Evolutionary conservation across 495 filamentous ascomycete genomes (phyloP).

Genomic region (Penicillium ochrochloron): DNA sequence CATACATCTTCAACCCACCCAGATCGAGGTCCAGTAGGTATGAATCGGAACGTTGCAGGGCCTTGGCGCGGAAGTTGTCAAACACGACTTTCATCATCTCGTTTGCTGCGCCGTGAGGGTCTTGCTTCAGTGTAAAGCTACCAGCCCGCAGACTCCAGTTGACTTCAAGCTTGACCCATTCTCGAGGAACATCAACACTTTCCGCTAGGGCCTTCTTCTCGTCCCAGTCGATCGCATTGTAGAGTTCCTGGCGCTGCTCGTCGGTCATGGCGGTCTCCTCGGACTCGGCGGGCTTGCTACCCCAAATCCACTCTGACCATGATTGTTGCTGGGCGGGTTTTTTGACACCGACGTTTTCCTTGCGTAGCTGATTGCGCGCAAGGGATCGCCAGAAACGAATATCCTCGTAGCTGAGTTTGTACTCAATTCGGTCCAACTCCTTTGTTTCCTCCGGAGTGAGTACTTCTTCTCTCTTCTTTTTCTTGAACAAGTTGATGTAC

Average conservation of each 20-base stretch:
- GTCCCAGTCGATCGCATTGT: constrained; percentile 97
- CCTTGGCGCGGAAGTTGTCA: constrained; percentile 87
- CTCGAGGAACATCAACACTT: constrained; percentile 83
- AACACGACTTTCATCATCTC: constrained; percentile 91
- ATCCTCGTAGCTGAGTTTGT: constrained; percentile 92
- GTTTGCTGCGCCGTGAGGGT: constrained; percentile 75
- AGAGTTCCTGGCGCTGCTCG: constrained; percentile 93
- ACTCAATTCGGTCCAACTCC: constrained; percentile 76
- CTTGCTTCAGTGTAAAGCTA: constrained; percentile 88
- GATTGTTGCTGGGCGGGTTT: constrained; percentile 68
- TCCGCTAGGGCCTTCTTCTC: constrained; percentile 90
- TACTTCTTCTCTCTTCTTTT: constrained; percentile 78
- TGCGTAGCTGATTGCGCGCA: constrained; percentile 90
- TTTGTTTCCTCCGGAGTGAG: constrained; percentile 69
- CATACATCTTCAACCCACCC: constrained; percentile 90
- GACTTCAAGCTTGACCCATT: constrained; percentile 89
- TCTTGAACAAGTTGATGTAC: constrained; percentile 96
- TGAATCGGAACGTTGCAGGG: constrained; percentile 86
- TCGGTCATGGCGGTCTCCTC: constrained; percentile 86
- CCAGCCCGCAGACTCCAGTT: constrained; percentile 88
- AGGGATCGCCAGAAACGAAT: constrained; percentile 95
- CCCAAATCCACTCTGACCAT: constrained; percentile 90
- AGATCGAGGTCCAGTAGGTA: constrained; percentile 86
- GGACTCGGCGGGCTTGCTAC: constrained; percentile 69
- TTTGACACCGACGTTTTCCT: constrained; percentile 86